Percentiles rank a stretch among this genome's conserved stretches.
phyloP scores from a whole-genome alignment of 352 stramenopile genomes.

The Stephanocyclus meneghinianus region DNA sequence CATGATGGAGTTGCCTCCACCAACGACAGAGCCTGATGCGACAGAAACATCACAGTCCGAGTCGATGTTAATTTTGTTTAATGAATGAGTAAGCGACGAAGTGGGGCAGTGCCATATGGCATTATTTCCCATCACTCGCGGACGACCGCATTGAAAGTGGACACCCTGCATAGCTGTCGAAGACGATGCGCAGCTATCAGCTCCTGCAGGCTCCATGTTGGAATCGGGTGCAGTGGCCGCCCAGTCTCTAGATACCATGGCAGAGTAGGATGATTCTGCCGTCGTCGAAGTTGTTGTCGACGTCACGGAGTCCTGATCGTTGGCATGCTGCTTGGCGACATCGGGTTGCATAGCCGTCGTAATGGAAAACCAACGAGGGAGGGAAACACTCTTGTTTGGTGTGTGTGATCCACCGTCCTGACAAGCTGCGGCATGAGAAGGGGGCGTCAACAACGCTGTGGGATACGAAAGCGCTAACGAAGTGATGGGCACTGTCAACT shows the following conservation, averaged over 20 bases:
- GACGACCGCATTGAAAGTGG: not conserved
- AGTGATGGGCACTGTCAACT: conserved; percentile 12
- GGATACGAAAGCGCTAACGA: conserved; percentile 42
- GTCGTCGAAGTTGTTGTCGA: conserved; percentile 37
- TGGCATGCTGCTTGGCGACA: conserved; percentile 4
- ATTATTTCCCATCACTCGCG: not conserved
- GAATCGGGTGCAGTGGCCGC: not conserved
- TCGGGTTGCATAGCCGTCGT: conserved; percentile 18
- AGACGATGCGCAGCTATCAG: not conserved
- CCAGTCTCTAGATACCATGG: conserved; percentile 49
- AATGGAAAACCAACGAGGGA: conserved; percentile 23
- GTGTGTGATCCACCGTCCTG: not conserved
- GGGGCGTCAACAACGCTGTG: conserved; percentile 22
- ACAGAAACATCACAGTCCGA: conserved; percentile 46
- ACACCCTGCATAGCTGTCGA: not conserved
- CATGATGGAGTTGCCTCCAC: conserved; percentile 16
- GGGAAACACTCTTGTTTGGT: not conserved
- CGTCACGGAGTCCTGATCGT: conserved; percentile 45
- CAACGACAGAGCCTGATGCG: conserved; percentile 26
- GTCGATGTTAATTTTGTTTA: conserved; percentile 51
- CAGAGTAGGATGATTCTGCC: conserved; percentile 25
- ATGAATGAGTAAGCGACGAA: conserved; percentile 32
- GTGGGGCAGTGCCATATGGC: conserved; percentile 10
- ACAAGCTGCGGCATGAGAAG: not conserved
- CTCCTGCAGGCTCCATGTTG: not conserved